These are phyloP conservation scores for Iris macrosiphon DNA, from an alignment of 106 monocot genomes.

Conservation along the genomic window DNA sequence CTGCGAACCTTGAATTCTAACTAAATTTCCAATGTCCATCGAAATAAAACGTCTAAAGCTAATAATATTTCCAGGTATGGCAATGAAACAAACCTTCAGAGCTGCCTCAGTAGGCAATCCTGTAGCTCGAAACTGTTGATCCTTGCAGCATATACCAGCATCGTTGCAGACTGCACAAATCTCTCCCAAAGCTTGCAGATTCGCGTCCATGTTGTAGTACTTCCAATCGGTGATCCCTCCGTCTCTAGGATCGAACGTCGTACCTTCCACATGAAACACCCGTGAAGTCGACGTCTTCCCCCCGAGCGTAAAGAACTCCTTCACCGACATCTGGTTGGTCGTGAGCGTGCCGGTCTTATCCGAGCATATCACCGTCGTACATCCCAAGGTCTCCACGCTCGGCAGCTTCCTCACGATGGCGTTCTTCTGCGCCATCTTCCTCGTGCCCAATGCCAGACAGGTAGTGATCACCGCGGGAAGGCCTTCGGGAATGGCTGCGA, in stretches of 20 bases:
- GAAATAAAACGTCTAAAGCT: too few relatives aligned
- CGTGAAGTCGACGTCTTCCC: conserved; percentile 15
- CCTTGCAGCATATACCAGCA: conserved; percentile 49
- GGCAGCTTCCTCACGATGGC: conserved; percentile 80
- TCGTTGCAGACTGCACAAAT: conserved; percentile 83
- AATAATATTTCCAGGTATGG: too few relatives aligned
- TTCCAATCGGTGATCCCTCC: conserved; percentile 61
- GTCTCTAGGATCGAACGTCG: conserved; percentile 70
- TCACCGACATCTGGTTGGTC: conserved; percentile 86
- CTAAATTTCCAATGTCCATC: too few relatives aligned
- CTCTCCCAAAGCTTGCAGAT: conserved; percentile 43
- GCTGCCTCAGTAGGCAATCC: conserved; percentile 87
- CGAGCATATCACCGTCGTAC: conserved; percentile 85
- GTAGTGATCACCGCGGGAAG: conserved; percentile 86
- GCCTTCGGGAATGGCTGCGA: conserved; percentile 86
- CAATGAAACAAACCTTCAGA: conserved; percentile 66
- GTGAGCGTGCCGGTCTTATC: conserved; percentile 87
- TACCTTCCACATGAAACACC: conserved; percentile 62
- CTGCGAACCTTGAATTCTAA: too few relatives aligned
- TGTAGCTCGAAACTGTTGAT: conserved; percentile 38
- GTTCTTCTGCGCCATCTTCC: conserved; percentile 82
- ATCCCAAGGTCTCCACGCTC: conserved; percentile 83
- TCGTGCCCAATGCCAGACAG: conserved; percentile 66
- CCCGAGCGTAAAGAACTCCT: conserved; percentile 65
- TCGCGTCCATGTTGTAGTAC: conserved; percentile 47